These are phyloP conservation scores for Cymbopogon citratus DNA, from an alignment of 176 grass and related monocot species.

Conservation along the genomic window DNA sequence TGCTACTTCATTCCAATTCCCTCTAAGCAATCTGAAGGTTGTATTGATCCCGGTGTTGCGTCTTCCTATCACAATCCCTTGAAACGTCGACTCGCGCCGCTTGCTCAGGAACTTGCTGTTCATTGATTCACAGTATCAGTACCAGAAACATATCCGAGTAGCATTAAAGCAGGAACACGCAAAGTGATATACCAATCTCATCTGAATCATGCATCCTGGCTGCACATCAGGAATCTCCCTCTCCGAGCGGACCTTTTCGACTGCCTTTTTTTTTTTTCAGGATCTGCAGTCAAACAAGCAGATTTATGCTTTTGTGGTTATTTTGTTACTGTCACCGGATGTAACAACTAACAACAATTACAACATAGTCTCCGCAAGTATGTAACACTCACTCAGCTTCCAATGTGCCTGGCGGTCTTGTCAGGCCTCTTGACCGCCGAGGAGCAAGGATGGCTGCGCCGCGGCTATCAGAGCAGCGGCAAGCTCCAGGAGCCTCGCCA, in stretches of 20 bases:
- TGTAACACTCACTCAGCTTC: not conserved
- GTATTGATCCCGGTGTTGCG: no score
- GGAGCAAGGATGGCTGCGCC: not conserved
- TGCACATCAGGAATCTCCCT: slow-evolving; percentile 67
- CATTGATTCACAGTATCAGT: no score
- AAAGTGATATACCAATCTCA: slow-evolving; percentile 62
- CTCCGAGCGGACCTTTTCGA: slow-evolving; percentile 49
- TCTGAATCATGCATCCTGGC: slow-evolving; percentile 80
- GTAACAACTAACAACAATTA: no score
- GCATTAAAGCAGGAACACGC: no score
- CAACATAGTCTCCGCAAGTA: not conserved
- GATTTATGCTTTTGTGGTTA: not conserved
- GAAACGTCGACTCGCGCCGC: no score
- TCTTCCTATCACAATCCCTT: no score
- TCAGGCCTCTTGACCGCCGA: no score
- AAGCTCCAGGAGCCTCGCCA: slow-evolving; percentile 2
- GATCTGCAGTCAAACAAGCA: slow-evolving; percentile 29
- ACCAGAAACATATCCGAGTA: no score
- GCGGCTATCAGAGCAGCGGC: not conserved
- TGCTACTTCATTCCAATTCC: no score
- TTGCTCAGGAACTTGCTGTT: no score
- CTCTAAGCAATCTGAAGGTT: no score
- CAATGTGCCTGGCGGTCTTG: slow-evolving; percentile 87
- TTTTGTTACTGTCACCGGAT: no score
- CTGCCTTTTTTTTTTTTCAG: slow-evolving; percentile 87